These are phyloP conservation scores for Naganishia friedmannii DNA, from an alignment of 768 basidiomycete genomes.

Conservation along the genomic window DNA sequence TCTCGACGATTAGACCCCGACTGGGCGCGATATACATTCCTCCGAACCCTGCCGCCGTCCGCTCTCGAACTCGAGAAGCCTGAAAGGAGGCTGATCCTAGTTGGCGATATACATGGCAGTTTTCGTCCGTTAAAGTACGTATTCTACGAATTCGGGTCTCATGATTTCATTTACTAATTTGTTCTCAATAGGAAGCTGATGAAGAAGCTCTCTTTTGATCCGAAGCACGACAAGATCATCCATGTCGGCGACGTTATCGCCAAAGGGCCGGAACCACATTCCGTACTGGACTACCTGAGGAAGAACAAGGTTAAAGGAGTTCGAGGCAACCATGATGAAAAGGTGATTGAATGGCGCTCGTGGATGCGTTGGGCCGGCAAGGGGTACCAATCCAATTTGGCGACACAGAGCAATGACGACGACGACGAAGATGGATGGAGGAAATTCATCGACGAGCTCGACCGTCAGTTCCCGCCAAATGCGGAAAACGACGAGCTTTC, in stretches of 20 bases:
- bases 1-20: constrained; percentile 34
- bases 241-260: constrained; percentile 80
- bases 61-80: constrained; percentile 38
- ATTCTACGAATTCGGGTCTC: neutral
- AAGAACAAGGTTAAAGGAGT: constrained; percentile 68
- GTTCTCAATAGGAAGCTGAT: constrained; percentile 55
- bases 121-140: constrained; percentile 10
- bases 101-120: constrained; percentile 82
- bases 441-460: constrained; percentile 36
- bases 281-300: constrained; percentile 66
- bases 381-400: constrained; percentile 57
- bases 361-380: constrained; percentile 61
- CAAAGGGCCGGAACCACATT: constrained; percentile 63
- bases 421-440: constrained; percentile 53
- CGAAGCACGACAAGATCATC: constrained; percentile 65
- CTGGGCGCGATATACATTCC: constrained; percentile 48
- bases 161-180: neutral
- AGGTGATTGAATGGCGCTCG: constrained; percentile 78
- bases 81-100: constrained; percentile 62
- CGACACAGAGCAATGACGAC: neutral
- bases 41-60: constrained; percentile 42
- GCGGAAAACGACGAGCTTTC: constrained; percentile 7
- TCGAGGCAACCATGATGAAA: constrained; percentile 92
- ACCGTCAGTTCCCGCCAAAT: constrained; percentile 32
- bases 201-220: constrained; percentile 61